Evolutionary conservation across 192 early-diverging fungal species (phyloP).

Genomic region (Phycomyces nitens): DNA sequence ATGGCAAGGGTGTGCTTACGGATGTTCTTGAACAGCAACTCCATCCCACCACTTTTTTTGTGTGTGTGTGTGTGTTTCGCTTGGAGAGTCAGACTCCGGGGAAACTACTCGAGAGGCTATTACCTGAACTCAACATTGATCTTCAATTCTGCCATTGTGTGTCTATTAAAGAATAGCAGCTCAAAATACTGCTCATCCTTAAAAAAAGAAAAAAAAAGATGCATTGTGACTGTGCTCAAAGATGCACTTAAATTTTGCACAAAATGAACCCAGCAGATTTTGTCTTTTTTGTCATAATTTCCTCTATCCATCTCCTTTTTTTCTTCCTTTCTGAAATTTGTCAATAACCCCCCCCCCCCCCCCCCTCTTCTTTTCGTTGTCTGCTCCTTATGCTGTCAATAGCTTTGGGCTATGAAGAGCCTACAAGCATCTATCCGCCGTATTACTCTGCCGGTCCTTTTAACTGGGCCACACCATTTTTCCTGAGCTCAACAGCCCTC

Average conservation of each 20-base stretch:
- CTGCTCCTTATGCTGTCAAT: background rate
- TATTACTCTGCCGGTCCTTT: constrained; percentile 22
- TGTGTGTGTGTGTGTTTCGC: background rate
- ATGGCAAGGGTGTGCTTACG: constrained; percentile 50
- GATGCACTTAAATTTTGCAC: background rate
- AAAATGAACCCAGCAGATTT: background rate
- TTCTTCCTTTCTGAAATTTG: too few relatives aligned
- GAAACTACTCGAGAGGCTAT: background rate
- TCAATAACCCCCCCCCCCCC: background rate
- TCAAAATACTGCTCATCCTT: background rate
- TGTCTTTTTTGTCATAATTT: too few relatives aligned
- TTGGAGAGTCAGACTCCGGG: too few relatives aligned
- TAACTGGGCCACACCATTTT: constrained; percentile 21
- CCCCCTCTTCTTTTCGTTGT: background rate
- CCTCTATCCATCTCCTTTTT: too few relatives aligned
- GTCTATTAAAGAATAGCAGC: background rate
- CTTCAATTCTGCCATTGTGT: constrained; percentile 7
- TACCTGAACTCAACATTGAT: constrained; percentile 31
- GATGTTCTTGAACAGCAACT: constrained; percentile 82
- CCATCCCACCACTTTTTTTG: constrained; percentile 78
- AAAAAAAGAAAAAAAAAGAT: background rate
- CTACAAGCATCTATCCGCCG: constrained; percentile 20
- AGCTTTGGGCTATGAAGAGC: background rate
- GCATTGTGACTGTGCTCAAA: constrained; percentile 2
- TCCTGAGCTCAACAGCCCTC: constrained; percentile 16